Evolutionary conservation across 257 asterid genomes (phyloP).

Genomic region (Lantana camara): DNA sequence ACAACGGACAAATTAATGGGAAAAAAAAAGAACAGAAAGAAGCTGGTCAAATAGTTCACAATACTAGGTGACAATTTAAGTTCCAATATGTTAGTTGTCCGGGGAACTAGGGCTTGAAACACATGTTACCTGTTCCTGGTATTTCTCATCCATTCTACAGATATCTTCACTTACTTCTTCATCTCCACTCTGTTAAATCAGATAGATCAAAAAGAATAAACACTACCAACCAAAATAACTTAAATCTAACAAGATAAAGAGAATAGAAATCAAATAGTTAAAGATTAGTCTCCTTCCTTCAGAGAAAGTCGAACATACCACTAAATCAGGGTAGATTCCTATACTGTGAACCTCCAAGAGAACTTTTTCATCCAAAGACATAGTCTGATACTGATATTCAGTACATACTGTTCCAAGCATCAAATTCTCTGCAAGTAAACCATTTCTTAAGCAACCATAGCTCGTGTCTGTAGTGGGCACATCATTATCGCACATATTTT

Average conservation of each 20-base stretch:
- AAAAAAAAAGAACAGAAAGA: not conserved
- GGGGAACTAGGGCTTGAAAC: conserved; percentile 24
- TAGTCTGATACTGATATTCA: conserved; percentile 60
- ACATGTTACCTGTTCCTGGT: conserved; percentile 69
- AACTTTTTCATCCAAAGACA: conserved; percentile 75
- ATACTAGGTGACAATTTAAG: not conserved
- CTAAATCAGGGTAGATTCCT: conserved; percentile 78
- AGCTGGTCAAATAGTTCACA: too few relatives aligned
- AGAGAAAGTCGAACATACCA: conserved; percentile 53
- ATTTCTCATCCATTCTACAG: conserved; percentile 54
- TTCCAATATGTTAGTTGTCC: not conserved
- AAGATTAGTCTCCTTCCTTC: conserved; percentile 17
- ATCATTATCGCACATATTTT: conserved; percentile 9
- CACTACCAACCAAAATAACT: conserved; percentile 15
- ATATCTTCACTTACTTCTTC: conserved; percentile 67
- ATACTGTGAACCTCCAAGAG: conserved; percentile 72
- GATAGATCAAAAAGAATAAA: conserved; percentile 42
- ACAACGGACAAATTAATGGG: too few relatives aligned
- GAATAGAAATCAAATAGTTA: conserved; percentile 22
- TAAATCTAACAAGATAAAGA: conserved; percentile 17
- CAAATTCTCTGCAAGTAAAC: conserved; percentile 45
- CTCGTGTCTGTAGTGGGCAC: conserved; percentile 38
- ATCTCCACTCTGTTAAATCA: conserved; percentile 57
- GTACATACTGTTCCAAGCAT: conserved; percentile 50
- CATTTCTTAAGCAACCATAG: conserved; percentile 47